Evolutionary conservation across 2,329 filamentous ascomycete species (phyloP), one percentile per base, ranked within the genome.

Genomic region (Arthrobotrys sphaeroides): DNA sequence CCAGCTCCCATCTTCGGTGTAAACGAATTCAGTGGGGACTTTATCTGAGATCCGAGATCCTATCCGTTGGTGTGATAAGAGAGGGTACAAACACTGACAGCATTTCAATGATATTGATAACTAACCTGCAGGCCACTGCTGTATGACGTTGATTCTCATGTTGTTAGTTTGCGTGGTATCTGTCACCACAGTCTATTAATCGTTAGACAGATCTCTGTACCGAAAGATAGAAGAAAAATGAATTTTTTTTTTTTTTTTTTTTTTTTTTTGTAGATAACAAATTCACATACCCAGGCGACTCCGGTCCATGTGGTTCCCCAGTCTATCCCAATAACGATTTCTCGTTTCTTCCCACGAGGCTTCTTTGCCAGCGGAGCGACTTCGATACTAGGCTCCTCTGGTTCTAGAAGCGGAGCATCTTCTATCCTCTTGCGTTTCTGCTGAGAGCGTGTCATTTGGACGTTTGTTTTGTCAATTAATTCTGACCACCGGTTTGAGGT

Each of bases 301-400:
- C 61, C 61, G 22, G 61, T 65, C 43, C 45, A 65, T 9, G 61
- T 65, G 12, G 61, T 65, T 7, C 61, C 61, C 43, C 42, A 65
- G 24, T 65, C 61, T 28, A 65, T 31, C 20, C 43, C 61, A 43
- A 65, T 43, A 18, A 65, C 33, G 10, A 65, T 26, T 20, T 65
- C 61, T n/a, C 28, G 22, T 7, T 51, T 42, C 40, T 22, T 38
- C 16, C 24, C 7, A 33, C 43, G 18, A 24, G 59, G 18, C 59
- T 62, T 62, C 22, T 62, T 62, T 7, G 59, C 10, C 26, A 28
- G 40, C 18, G 59, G 59, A n/a, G 18, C 43, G n/a, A 10, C 26
- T 36, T 16, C 26, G 18, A 33, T 9, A 16, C n/a, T 31, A 9
- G 16, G 5, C 24, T 36, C 40, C 6, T 62, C 59, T 2, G 16